Percentiles rank a stretch among this genome's conserved stretches.
Evolutionary conservation across 176 grass and related monocot species (phyloP).

Genomic region (Zoysia japonica): DNA sequence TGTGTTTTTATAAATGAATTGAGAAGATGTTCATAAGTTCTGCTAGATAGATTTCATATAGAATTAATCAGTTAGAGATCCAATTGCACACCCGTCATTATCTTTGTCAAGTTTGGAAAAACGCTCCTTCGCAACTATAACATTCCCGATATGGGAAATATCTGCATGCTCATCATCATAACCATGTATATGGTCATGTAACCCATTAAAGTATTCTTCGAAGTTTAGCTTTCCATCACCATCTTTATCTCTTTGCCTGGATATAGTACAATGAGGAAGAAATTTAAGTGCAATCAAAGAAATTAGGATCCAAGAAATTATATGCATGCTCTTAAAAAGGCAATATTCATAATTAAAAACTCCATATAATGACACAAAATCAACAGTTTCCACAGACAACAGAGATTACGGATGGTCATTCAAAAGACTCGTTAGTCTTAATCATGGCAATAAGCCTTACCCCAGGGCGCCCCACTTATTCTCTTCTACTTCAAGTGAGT

Average conservation of each 20-base stretch:
- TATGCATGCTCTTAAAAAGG: conserved; percentile 24
- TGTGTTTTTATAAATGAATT: conserved; percentile 24
- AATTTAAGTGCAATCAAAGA: conserved; percentile 18
- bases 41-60: not conserved
- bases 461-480: not conserved
- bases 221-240: conserved; percentile 80
- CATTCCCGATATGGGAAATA: conserved; percentile 55
- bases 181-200: conserved; percentile 72
- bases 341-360: not conserved
- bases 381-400: not conserved
- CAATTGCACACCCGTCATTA: conserved; percentile 61
- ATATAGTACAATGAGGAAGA: conserved; percentile 31
- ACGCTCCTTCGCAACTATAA: conserved; percentile 53
- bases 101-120: conserved; percentile 81
- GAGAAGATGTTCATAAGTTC: conserved; percentile 7
- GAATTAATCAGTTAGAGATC: conserved; percentile 26
- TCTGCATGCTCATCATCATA: conserved; percentile 54
- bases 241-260: conserved; percentile 75
- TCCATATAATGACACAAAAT: conserved; percentile 12
- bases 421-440: not conserved
- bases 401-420: not conserved
- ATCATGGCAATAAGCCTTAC: conserved; percentile 10
- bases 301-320: conserved; percentile 20
- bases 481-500: not conserved
- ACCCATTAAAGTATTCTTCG: conserved; percentile 59